Conservation (phyloP, 164 flowering plant species). For the Magnolia changhungtana region DNA sequence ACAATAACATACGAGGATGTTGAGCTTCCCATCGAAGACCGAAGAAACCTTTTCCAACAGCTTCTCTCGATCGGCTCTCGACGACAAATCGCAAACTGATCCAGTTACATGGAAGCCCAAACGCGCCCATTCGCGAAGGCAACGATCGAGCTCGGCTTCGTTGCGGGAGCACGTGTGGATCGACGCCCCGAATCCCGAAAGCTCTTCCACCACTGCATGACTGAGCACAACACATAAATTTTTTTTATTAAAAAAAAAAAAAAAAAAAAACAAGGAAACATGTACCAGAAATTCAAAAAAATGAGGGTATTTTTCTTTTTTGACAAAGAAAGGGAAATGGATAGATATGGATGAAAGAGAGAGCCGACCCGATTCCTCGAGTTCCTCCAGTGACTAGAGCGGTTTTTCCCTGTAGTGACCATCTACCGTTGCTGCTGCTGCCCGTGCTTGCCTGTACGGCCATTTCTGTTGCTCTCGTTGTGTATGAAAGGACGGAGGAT, state of each 20-base stretch:
- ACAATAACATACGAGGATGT: constrained; percentile 33
- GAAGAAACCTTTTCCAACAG: constrained; percentile 30
- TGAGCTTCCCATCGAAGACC: constrained; percentile 32
- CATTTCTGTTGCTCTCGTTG: background rate
- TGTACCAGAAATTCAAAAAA: background rate
- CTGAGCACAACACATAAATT: constrained; percentile 11
- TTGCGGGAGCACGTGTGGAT: constrained; percentile 41
- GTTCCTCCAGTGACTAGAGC: constrained; percentile 52
- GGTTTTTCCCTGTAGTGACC: constrained; percentile 34
- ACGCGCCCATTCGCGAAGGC: constrained; percentile 32
- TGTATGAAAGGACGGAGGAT: too few species aligned
- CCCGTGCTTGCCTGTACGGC: background rate
- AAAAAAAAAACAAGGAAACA: background rate
- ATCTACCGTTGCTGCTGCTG: constrained; percentile 16
- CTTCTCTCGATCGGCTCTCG: constrained; percentile 24
- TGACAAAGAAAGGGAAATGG: too few species aligned
- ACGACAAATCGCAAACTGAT: constrained; percentile 33
- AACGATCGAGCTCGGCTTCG: constrained; percentile 26
- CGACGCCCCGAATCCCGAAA: constrained; percentile 40
- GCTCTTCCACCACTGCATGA: constrained; percentile 41
- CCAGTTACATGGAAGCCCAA: constrained; percentile 40
- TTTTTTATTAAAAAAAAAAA: background rate
- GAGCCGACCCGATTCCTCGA: constrained; percentile 38
- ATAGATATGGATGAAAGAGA: background rate
- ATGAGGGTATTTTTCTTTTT: background rate